Percentiles rank a stretch among this genome's conserved stretches.
Conservation (phyloP, 768 basidiomycete genomes). For the Hericium coralloides region DNA sequence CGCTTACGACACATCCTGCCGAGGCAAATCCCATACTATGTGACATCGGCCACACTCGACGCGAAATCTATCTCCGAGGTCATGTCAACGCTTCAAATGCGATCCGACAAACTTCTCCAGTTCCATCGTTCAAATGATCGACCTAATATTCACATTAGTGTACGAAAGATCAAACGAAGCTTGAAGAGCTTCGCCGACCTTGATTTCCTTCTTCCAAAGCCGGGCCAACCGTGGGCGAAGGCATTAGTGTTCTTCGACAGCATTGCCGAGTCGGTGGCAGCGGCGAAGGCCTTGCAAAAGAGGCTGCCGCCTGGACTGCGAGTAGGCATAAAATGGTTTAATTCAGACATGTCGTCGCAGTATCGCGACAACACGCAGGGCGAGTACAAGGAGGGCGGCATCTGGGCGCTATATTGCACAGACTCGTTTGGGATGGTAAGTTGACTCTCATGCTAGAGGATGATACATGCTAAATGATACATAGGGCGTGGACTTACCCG, state of each 20-base stretch:
- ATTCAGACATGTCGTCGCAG: slow-evolving; percentile 20
- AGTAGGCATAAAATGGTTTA: slow-evolving; percentile 16
- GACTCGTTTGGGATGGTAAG: slow-evolving; percentile 30
- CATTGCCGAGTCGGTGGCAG: not conserved
- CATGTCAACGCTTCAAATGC: slow-evolving; percentile 16
- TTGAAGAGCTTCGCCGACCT: slow-evolving; percentile 13
- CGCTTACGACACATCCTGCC: slow-evolving; percentile 19
- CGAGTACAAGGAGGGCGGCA: slow-evolving; percentile 10
- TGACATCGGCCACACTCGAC: slow-evolving; percentile 26
- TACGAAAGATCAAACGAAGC: slow-evolving; percentile 17
- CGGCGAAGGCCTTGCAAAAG: too few species aligned
- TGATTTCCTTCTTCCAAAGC: slow-evolving; percentile 10
- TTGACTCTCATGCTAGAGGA: too few species aligned
- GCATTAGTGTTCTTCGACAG: slow-evolving; percentile 20
- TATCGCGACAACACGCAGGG: slow-evolving; percentile 11
- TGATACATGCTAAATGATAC: too few species aligned
- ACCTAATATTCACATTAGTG: slow-evolving; percentile 23
- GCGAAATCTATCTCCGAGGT: slow-evolving; percentile 16
- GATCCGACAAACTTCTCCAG: not conserved
- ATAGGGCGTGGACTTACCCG: not conserved
- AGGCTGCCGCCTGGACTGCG: not conserved
- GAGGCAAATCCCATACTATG: slow-evolving; percentile 19
- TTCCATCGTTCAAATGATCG: slow-evolving; percentile 23
- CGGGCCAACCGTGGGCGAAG: not conserved
- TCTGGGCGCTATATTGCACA: slow-evolving; percentile 21